Evolutionary conservation across 2,329 filamentous ascomycete genomes (phyloP), one percentile per base, ranked within the genome.

Genomic region (Fusarium sp.): DNA sequence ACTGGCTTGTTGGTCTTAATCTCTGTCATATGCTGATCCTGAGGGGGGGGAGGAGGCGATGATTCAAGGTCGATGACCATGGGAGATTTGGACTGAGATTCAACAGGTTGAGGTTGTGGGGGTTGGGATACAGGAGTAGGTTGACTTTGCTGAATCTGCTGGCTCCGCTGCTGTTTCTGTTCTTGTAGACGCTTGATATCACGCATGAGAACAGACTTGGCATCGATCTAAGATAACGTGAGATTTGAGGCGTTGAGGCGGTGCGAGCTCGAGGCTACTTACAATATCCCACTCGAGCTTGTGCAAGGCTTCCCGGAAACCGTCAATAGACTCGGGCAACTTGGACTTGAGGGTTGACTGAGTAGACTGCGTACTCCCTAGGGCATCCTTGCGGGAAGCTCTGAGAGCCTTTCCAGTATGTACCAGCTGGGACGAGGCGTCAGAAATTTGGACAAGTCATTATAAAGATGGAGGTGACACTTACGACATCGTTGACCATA

Each of bases 271-370:
- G 27, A 37, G 29, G 16, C 21, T 11, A 63, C 85, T 78, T 81
- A 90, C 88, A 76, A 90, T 88, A 31, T 90, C 87, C 64, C 79
- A 80, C 75, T 91, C 89, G 10, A 91, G 75, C 11, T 88, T 86
- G 69, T 90, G 87, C 5, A 91, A 79, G 12, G 86, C 86, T 61
- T 80, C 80, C 65, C 90, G 87, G 75, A 88, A 89, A 11, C 79
- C 77, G 41, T 79, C 80, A 61, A 87, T 82, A n/a, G 83, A 82
- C 45, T 86, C 84, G 37, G 83, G 80, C 60, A 88, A 78, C 73
- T 84, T 86, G 48, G 80, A 77, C 59, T 83, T 82, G 76, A 75
- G 78, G 42, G 74, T 77, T 69, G 77, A 77, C 37, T 80, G 79
- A 21, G 76, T 76, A 21, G 78, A 79, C 21, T 77, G 75, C 21